These are phyloP conservation scores for Stagonosporopsis chrysanthemi DNA, from an alignment of 2,329 filamentous ascomycete genomes.

Conservation along the genomic window DNA sequence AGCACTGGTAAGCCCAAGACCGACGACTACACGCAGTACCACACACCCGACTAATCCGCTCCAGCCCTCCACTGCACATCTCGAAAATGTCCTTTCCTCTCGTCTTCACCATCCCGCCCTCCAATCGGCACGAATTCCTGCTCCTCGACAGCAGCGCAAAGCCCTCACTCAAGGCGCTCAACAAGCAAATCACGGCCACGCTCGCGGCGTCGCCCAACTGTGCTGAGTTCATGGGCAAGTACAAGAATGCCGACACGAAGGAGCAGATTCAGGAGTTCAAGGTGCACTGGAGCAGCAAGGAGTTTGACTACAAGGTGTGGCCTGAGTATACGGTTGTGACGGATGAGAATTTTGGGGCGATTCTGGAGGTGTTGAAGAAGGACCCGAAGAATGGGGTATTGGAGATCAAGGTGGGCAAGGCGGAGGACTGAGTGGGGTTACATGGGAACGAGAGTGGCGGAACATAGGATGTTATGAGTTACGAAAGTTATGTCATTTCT, in stretches of 20 bases:
- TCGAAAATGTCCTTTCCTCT: slow-evolving; percentile 35
- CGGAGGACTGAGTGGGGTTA: slow-evolving; percentile 18
- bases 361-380: slow-evolving; percentile 40
- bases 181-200: slow-evolving; percentile 38
- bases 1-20: too few species aligned
- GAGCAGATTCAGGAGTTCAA: slow-evolving; percentile 41
- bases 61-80: background rate
- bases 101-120: slow-evolving; percentile 46
- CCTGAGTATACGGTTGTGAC: slow-evolving; percentile 46
- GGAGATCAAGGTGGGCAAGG: slow-evolving; percentile 44
- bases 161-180: slow-evolving; percentile 40
- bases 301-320: slow-evolving; percentile 42
- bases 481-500: slow-evolving; percentile 15
- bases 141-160: slow-evolving; percentile 33
- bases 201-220: slow-evolving; percentile 41
- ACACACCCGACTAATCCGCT: background rate
- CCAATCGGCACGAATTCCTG: slow-evolving; percentile 45
- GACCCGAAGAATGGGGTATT: slow-evolving; percentile 39
- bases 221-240: slow-evolving; percentile 34
- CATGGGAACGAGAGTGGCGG: too few species aligned
- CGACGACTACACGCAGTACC: too few species aligned
- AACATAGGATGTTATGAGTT: slow-evolving; percentile 3
- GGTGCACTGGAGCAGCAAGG: slow-evolving; percentile 42
- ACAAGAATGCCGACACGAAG: slow-evolving; percentile 34
- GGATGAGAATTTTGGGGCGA: slow-evolving; percentile 39